Evolutionary conservation across 495 filamentous ascomycete genomes (phyloP), one percentile per base, ranked within the genome.

Genomic region (Penicillium canescens): DNA sequence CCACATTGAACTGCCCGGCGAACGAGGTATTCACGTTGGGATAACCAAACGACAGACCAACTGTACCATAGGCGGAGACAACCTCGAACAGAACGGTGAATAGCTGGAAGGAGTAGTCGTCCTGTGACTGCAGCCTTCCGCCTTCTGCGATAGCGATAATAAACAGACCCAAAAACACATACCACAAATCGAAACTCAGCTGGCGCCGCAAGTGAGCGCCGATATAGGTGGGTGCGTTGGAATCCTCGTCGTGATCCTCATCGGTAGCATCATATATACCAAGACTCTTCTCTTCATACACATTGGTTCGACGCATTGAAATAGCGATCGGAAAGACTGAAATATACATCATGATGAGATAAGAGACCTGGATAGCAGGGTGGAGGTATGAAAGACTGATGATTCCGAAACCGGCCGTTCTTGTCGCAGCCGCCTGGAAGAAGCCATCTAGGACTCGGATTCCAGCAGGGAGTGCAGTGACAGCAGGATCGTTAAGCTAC

Each of bases 311-410:
- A 52, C 93, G 88, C 61, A 97, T 84, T 24, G 88, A 93, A 52
- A 98, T 96, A 56, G 93, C 93, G 60, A 97, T 93, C 23, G 93
- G 93, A 61, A 96, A 91, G 37, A 96, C 90, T 42, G 93, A 96
- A 56, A 98, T 98, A 68, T 98, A 98, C 93, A 98, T 98, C 93
- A 98, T 98, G 70, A 98, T 85, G 71, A 96, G 70, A 74, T 96
- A 97, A 14, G 91, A 96, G 4, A 94, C 89, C 63, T 98, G 93
- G 11, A 96, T 91, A 2, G 87, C 93, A 0, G 93, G 93, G 61
- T 97, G 93, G 12, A 98, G 77, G 0, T 76, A 68, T 6, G 89
- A 75, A 21, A 98, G 72, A 54, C 87, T 88, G 59, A 96, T 81
- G 42, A 88, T 86, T 6, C 87, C 76, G 61, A 96, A 96, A 1